Conservation (phyloP, 2,329 filamentous ascomycete genomes). For the Diaporthe nobilis region DNA sequence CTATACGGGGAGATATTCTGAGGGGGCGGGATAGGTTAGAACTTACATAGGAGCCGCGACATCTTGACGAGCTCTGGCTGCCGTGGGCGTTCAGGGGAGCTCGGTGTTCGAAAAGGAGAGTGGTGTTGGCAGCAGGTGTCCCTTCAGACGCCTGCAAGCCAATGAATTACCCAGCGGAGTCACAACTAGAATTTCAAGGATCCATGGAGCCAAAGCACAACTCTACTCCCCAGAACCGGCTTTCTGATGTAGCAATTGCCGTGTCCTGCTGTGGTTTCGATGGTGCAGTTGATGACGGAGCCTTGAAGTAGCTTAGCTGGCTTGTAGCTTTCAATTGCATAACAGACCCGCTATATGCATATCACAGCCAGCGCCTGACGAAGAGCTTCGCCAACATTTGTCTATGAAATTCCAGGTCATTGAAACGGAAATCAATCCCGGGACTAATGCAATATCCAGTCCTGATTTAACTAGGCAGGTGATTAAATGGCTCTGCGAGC, state of each 20-base stretch:
- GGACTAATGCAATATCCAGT: background rate
- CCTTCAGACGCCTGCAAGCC: slow-evolving; percentile 32
- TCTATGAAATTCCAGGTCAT: background rate
- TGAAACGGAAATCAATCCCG: too few relatives aligned
- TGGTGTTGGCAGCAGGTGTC: slow-evolving; percentile 36
- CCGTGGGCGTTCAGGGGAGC: slow-evolving; percentile 10
- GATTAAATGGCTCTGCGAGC: slow-evolving; percentile 10
- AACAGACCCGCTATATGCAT: slow-evolving; percentile 38
- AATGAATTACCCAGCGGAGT: slow-evolving; percentile 2
- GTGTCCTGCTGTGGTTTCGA: background rate
- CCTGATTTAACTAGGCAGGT: background rate
- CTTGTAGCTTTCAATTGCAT: slow-evolving; percentile 39
- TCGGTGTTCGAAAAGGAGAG: background rate
- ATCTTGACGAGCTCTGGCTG: slow-evolving; percentile 52
- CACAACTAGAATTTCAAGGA: background rate
- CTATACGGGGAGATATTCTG: background rate
- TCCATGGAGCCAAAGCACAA: slow-evolving; percentile 28
- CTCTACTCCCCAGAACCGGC: background rate
- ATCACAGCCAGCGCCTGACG: background rate
- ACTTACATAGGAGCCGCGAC: slow-evolving; percentile 69
- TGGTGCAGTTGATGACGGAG: background rate
- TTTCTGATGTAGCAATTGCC: background rate
- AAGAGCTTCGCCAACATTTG: background rate
- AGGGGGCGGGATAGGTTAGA: background rate
- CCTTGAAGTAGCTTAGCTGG: background rate